Evolutionary conservation across 257 asterid genomes (phyloP).

Genomic region (Cruciata laevipes): DNA sequence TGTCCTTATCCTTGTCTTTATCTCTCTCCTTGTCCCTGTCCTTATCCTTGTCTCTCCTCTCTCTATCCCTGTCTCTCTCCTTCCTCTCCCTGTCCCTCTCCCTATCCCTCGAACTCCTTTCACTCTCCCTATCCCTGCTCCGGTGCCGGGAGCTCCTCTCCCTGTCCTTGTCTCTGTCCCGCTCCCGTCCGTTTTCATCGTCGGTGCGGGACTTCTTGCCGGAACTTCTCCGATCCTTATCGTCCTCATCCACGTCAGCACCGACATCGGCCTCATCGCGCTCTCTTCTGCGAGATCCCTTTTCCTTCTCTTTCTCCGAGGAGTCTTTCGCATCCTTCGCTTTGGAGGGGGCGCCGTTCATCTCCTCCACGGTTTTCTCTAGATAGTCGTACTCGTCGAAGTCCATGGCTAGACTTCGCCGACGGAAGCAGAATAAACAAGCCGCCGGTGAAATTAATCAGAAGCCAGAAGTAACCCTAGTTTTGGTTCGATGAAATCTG

Average conservation of each 20-base stretch:
- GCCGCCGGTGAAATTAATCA: constrained; percentile 13
- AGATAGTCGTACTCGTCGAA: constrained; percentile 98
- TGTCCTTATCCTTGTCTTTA: constrained; percentile 34
- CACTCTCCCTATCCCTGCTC: constrained; percentile 52
- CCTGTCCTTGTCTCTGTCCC: constrained; percentile 43
- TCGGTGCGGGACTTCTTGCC: constrained; percentile 59
- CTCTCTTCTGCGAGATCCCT: constrained; percentile 63
- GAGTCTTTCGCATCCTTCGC: constrained; percentile 45
- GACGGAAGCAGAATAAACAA: not conserved
- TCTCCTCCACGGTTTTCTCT: constrained; percentile 85
- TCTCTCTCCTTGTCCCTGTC: constrained; percentile 31
- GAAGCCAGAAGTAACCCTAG: constrained; percentile 9
- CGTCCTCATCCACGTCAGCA: constrained; percentile 50
- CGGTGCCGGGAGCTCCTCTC: constrained; percentile 28
- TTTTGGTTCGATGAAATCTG: not conserved
- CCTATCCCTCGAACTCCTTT: constrained; percentile 51
- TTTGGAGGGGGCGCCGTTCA: constrained; percentile 48
- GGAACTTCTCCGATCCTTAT: constrained; percentile 59
- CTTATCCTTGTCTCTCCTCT: constrained; percentile 21
- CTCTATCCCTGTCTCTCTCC: constrained; percentile 25
- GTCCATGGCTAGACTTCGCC: constrained; percentile 43
- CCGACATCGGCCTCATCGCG: constrained; percentile 55
- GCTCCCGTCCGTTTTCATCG: constrained; percentile 46
- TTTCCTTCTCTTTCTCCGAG: constrained; percentile 45
- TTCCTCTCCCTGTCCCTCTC: constrained; percentile 37